Base-by-base conservation (phyloP, 495 filamentous ascomycete genomes). In the Penicillium robsamsonii region DNA sequence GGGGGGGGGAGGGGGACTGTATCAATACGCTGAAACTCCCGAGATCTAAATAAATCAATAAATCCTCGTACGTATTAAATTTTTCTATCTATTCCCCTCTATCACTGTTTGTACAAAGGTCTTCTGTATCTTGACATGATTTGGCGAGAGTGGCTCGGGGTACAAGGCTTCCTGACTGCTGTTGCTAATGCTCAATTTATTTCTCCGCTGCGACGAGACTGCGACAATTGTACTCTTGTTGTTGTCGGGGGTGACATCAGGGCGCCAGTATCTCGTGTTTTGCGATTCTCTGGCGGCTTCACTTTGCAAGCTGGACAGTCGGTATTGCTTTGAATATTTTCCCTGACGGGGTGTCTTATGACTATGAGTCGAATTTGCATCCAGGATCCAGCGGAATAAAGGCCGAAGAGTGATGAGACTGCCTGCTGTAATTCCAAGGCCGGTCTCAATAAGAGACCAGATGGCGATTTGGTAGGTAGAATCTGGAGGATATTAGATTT, bases 371-470 rank as follows among this genome's bases (percentile, higher is more conserved):
- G 43, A 29, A 25, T 30, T 46, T 35, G 47, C 54, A n/a, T 63
- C 67, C 5, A 58, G 46, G 17, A 65, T 47, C 56, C 57, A 62
- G 25, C 66, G 66, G 24, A 80, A 67, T 0, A 75, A 52, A 2
- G 74, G 72, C 5, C 72, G 71, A 27, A 74, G 62, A 17, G 67
- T 71, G 20, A 68, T 59, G n/a, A 76, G 64, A 46, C 72, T 72
- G 22, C 69, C 71, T 9, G 70, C 69, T 4, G 67, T 63, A 56
- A 75, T 74, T 17, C 65, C 74, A 31, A 75, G 59, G 18, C 67
- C 65, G 8, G 61, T 60, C 50, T 75, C 71, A 10, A 73, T 46
- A 13, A 60, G 55, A 6, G 68, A 67, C 70, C 71, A 73, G 38
- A 74, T 66, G 22, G 61, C 61, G 37, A 72, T 65, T 15, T 67